Percentiles rank a stretch among this genome's conserved stretches.
Conservation (phyloP, 306 rosid genomes). For the Pterocarpus macrocarpus region DNA sequence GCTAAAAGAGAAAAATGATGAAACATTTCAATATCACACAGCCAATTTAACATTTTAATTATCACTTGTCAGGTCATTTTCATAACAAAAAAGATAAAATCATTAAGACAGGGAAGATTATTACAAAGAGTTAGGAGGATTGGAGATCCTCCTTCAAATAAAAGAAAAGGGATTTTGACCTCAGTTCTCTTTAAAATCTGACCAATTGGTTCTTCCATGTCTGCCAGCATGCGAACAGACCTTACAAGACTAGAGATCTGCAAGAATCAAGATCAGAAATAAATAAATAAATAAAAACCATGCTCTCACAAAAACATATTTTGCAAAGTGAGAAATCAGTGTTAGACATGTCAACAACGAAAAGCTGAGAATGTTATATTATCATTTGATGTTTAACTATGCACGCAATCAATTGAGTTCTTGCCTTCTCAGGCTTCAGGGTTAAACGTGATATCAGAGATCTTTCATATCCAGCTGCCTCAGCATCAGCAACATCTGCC, state of each 20-base stretch:
- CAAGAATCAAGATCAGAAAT: slow-evolving; percentile 28
- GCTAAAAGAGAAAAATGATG: neutral
- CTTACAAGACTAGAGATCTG: slow-evolving; percentile 78
- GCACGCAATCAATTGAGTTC: slow-evolving; percentile 29
- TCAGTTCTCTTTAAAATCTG: slow-evolving; percentile 75
- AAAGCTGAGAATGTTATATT: neutral
- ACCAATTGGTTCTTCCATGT: slow-evolving; percentile 90
- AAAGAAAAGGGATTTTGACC: slow-evolving; percentile 56
- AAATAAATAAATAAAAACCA: slow-evolving; percentile 10
- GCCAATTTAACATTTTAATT: slow-evolving; percentile 9
- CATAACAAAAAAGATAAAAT: neutral
- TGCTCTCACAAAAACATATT: neutral
- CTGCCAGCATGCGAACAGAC: slow-evolving; percentile 79
- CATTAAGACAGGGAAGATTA: neutral
- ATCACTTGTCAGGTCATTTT: neutral
- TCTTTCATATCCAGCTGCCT: slow-evolving; percentile 44
- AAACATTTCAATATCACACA: neutral
- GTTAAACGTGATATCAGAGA: slow-evolving; percentile 55
- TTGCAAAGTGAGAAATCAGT: slow-evolving; percentile 10
- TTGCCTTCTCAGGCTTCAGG: slow-evolving; percentile 53
- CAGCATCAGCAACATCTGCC: slow-evolving; percentile 57
- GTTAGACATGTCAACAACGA: neutral
- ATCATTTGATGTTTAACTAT: neutral
- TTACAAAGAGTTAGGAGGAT: slow-evolving; percentile 19
- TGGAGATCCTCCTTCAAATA: slow-evolving; percentile 33